Evolutionary conservation across 345 rosid genomes (phyloP), one percentile per base, ranked within the genome.

Genomic region (Salix caprea): DNA sequence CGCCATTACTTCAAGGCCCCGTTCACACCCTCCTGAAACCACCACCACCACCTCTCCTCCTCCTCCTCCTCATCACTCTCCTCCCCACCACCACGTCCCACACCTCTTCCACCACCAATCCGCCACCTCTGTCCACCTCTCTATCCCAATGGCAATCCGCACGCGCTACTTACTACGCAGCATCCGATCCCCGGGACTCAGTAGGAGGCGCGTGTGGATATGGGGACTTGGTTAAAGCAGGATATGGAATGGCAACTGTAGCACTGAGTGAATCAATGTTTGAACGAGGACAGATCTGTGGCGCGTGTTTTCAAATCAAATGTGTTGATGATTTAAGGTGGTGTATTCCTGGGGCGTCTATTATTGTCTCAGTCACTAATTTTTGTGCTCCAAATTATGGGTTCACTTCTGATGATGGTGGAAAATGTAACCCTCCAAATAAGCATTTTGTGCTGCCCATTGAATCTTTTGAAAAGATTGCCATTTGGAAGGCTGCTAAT

Each of bases 331-430:
- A 96, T 79, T 80, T 89, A 36, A 92, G 94, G 14, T 94, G 95
- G 94, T 94, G 99, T 83, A 92, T 93, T 21, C 99, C 98, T 0
- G 99, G 98, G 16, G 93, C 98, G 8, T 88, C 93, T 4, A 87
- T 89, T 58, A 91, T 93, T 26, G 83, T 93, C 13, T 90, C 98
- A 7, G 98, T 86, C 28, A 93, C 99, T 8, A 96, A 96, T 75
- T 96, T 96, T 81, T 96, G 99, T 62, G 91, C 99, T 64, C 99
- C 99, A 7, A 96, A 94, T 84, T 94, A 92, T 72, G 99, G 98
- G 9, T 96, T 94, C 75, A 75, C 89, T 28, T 46, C 90, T 1
- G 97, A 92, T 19, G 93, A 89, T 67, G 99, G 99, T 5, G 99
- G 99, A 61, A 89, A 74, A 69, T 96, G 99, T 69, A 96, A 96